A percentile compares a stretch with the other conserved stretches of the same genome.
Evolutionary conservation across 257 asterid genomes (phyloP).

Genomic region (Ehretia macrophylla): DNA sequence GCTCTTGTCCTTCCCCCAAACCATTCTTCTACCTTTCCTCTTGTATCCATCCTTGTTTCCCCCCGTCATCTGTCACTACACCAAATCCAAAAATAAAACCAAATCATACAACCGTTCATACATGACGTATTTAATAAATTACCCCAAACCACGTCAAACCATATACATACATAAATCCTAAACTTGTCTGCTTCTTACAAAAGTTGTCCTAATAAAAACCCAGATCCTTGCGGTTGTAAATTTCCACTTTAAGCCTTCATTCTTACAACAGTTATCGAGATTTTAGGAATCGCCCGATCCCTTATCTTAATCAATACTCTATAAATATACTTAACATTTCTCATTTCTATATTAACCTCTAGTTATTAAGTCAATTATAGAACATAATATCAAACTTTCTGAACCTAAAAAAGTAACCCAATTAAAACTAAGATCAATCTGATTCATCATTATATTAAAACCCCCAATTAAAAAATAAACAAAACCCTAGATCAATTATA

Average conservation of each 20-base stretch:
- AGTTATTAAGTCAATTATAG: neutral
- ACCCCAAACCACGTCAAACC: constrained; percentile 24
- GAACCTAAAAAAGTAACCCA: neutral
- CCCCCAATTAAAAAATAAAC: too few relatives aligned
- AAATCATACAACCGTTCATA: constrained; percentile 9
- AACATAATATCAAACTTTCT: neutral
- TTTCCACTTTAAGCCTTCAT: constrained; percentile 1
- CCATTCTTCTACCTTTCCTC: constrained; percentile 35
- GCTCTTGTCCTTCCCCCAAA: constrained; percentile 18
- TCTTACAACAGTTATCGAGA: neutral
- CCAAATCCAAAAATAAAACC: constrained; percentile 17
- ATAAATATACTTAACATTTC: neutral
- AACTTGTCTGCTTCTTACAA: neutral
- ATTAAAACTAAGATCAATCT: neutral
- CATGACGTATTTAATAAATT: constrained; percentile 7
- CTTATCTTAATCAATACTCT: neutral
- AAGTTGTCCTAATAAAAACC: constrained; percentile 8
- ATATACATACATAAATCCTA: constrained; percentile 9
- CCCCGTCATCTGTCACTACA: constrained; percentile 47
- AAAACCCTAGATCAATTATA: too few relatives aligned
- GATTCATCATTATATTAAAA: constrained; percentile 10
- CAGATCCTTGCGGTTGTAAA: constrained; percentile 13
- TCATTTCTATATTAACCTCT: neutral
- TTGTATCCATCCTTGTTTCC: constrained; percentile 36
- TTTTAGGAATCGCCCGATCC: neutral